Evolutionary conservation across 148 eudicot genomes (phyloP), one percentile per base, ranked within the genome.

Genomic region (Bassia scoparia): DNA sequence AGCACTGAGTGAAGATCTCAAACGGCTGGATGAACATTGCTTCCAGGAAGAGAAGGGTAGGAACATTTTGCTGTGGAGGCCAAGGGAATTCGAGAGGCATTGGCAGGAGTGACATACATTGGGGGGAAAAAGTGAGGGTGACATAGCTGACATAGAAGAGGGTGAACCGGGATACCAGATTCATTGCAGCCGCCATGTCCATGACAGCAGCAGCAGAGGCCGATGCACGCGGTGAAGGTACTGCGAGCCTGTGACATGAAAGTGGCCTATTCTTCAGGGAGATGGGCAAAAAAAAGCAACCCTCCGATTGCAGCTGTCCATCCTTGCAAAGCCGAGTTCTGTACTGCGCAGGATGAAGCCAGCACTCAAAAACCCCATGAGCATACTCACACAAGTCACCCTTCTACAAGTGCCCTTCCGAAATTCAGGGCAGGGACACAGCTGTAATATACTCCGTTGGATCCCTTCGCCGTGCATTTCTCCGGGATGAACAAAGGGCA

Each of bases 201-300:
- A 89, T 83, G 30, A 78, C 84, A 81, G 83, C 46, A 17, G 87
- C 83, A 35, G 80, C 78, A 8, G 87, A 66, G 44, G 85, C 83
- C n/a, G 78, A 61, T 55, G 91, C 82, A 9, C 86, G 82, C 0
- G 93, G 90, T 12, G 89, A 86, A 27, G 87, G 90, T 52, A 84
- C 90, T 29, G 89, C 90, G 90, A 85, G 1, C 92, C 92, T 20
- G 88, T 88, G 23, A 88, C 44, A 81, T 86, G 68, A 88, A 64
- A 90, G 59, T 5, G 92, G 96, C 37, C 92, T 77, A 90, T 87
- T 90, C 92, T 43, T 79, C 86, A 0, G 87, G 78, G 0, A 91
- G 69, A 82, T 92, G 98, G 1, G 98, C 98, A 35, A 92, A 92
- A 83, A 92, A 92, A 75, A 96, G 90, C 27, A n/a, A 92, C 89